A percentile compares a stretch with the other conserved stretches of the same genome.
phyloP scores from a whole-genome alignment of 306 rosid genomes.

The Medicago ruthenica region DNA sequence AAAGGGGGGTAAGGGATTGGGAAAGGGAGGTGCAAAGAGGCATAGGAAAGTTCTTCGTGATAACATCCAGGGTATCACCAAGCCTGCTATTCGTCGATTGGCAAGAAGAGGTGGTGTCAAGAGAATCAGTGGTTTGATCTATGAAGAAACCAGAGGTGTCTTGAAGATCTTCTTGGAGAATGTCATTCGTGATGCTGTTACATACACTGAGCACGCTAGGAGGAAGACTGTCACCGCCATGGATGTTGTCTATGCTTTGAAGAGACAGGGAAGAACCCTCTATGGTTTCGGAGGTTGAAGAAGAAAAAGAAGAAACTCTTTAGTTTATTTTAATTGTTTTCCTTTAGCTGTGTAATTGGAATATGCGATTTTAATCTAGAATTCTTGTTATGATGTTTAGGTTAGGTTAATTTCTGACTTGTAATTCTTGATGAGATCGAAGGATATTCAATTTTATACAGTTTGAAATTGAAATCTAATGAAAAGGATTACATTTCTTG shows the following conservation, averaged over 20 bases:
- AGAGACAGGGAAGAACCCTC: conserved; percentile 40
- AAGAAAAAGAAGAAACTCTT: too few relatives aligned
- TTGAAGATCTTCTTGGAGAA: conserved; percentile 44
- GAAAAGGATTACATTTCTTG: too few relatives aligned
- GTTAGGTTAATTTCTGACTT: too few relatives aligned
- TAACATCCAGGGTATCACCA: conserved; percentile 48
- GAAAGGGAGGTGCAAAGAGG: conserved; percentile 49
- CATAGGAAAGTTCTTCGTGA: conserved; percentile 47
- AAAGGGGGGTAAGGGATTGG: conserved; percentile 42
- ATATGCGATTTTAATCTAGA: background rate
- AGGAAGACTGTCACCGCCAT: conserved; percentile 38
- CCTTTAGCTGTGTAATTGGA: background rate
- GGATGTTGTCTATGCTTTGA: conserved; percentile 36
- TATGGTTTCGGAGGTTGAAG: conserved; percentile 35
- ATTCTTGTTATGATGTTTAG: too few relatives aligned
- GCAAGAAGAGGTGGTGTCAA: conserved; percentile 48
- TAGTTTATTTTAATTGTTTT: background rate
- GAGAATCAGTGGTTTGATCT: conserved; percentile 44
- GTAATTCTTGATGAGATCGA: too few relatives aligned
- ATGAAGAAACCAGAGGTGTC: conserved; percentile 44
- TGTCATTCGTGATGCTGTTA: conserved; percentile 39
- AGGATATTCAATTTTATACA: too few relatives aligned
- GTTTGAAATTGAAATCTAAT: too few relatives aligned
- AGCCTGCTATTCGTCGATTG: conserved; percentile 45
- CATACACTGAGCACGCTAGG: conserved; percentile 34